A percentile compares a stretch with the other conserved stretches of the same genome.
Evolutionary conservation across 208 protist species (phyloP).

Genomic region (Trypanosoma avium): DNA sequence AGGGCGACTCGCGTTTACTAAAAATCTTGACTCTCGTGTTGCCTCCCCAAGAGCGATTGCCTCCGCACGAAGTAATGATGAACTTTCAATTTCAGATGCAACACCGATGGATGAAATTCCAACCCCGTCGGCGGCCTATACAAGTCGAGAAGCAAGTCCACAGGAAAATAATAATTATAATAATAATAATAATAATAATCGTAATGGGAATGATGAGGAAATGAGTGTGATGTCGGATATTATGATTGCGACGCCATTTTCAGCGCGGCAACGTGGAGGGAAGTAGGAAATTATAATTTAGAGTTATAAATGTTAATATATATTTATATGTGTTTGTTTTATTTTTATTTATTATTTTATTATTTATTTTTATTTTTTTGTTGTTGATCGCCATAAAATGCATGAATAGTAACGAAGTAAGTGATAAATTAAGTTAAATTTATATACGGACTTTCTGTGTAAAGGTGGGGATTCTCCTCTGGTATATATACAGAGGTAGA

Average conservation of each 20-base stretch:
- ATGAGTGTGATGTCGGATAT: neutral
- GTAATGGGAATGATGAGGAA: too few species aligned
- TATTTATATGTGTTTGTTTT: neutral
- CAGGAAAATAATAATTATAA: too few species aligned
- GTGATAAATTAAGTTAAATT: too few species aligned
- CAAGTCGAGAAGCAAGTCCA: too few species aligned
- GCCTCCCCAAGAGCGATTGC: conserved; percentile 60
- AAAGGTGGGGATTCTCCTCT: too few species aligned
- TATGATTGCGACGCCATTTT: neutral
- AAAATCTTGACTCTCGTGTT: conserved; percentile 61
- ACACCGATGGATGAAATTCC: conserved; percentile 56
- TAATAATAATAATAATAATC: too few species aligned
- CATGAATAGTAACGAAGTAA: neutral
- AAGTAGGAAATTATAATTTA: too few species aligned
- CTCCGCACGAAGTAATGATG: conserved; percentile 49
- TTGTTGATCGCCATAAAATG: conserved; percentile 10
- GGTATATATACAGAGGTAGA: too few species aligned
- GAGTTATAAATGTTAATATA: too few species aligned
- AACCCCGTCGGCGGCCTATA: conserved; percentile 61
- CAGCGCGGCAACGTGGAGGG: too few species aligned
- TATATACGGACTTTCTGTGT: too few species aligned
- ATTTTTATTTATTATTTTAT: neutral
- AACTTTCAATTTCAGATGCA: conserved; percentile 37
- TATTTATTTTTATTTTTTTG: conserved; percentile 22
- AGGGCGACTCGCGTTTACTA: conserved; percentile 55